Percentiles rank a stretch among this genome's conserved stretches.
These are phyloP conservation scores for Stephanodiscus minutulus DNA, from an alignment of 108 stramenopile genomes.

Conservation along the genomic window DNA sequence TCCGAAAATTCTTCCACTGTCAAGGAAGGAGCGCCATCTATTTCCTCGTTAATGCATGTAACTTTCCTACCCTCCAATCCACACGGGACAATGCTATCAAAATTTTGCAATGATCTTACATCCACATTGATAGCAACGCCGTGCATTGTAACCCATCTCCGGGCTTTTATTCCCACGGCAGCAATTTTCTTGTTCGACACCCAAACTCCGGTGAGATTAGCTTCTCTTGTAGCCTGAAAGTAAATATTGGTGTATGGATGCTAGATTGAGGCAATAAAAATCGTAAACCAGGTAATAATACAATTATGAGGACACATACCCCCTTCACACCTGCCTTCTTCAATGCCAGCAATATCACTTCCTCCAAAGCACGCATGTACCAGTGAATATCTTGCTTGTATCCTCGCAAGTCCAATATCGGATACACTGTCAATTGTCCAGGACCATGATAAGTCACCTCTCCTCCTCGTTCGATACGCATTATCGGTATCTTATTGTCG, in stretches of 20 bases:
- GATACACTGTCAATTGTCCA: conserved; percentile 95
- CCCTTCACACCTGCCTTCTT: conserved; percentile 49
- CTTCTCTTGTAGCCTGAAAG: conserved; percentile 52
- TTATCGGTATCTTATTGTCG: conserved; percentile 47
- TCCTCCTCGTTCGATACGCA: conserved; percentile 94
- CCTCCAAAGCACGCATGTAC: conserved; percentile 95
- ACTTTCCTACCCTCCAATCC: conserved; percentile 76
- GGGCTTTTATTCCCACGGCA: conserved; percentile 88
- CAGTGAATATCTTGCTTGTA: conserved; percentile 96
- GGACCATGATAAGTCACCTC: conserved; percentile 99
- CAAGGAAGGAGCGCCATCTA: conserved; percentile 34
- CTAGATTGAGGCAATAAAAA: neutral
- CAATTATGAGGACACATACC: conserved; percentile 17
- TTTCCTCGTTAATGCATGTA: conserved; percentile 71
- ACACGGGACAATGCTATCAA: conserved; percentile 86
- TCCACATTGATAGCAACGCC: conserved; percentile 95
- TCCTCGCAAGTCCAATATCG: conserved; percentile 86
- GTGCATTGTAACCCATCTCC: conserved; percentile 97
- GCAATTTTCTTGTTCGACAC: conserved; percentile 89
- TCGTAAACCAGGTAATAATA: neutral
- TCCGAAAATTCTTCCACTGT: conserved; percentile 62
- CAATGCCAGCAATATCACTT: conserved; percentile 78
- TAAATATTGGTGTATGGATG: neutral
- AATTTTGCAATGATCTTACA: conserved; percentile 54
- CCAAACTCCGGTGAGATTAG: conserved; percentile 93